Evolutionary conservation across 805 yeast species (phyloP), one percentile per base, ranked within the genome.

Genomic region (Saccharomycopsis sp.): DNA sequence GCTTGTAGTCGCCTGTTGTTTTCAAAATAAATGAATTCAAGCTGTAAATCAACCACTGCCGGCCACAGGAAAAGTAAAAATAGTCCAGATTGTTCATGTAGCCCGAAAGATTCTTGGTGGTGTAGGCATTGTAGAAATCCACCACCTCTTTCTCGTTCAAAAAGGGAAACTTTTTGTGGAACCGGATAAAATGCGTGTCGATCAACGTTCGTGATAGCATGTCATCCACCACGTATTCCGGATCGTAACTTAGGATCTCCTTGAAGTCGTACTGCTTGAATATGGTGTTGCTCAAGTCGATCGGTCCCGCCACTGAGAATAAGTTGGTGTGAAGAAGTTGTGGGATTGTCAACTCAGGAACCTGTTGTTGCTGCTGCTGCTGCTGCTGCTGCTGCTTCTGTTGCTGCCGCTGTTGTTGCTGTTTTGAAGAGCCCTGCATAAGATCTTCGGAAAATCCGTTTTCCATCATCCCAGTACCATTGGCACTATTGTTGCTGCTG

Each of bases 131-230:
- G 54, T 73, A 75, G 48, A 74, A 73, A 21, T 60, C 59, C 30
- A 67, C 59, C 17, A 74, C 66, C 40, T 71, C 78, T 23, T 61
- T 59, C 52, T 74, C 78, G 49, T 69, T 71, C 22, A 75, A 53
- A 22, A 75, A 48, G 0, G 80, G 80, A 48, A 73, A 73, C 48
- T 73, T 73, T 54, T 69, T 70, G 49, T 75, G 80, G 29, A 74
- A 53, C 37, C 75, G 58, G 9, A 74, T 63, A 53, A 75, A 74
- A 52, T 71, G 73, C n/a, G 71, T 68, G 42, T 72, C 77, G 33
- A 74, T 51, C 26, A 74, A 64, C 22, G 71, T 69, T 44, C 71
- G 63, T 2, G 77, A 65, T 20, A 70, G 52, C 34, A 63, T 60
- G 41, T 65, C 68, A 49, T 73, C 77, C 41, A 74, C 63, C 41